Evolutionary conservation across 2,329 filamentous ascomycete genomes (phyloP).

Genomic region (Blumeria hordei): DNA sequence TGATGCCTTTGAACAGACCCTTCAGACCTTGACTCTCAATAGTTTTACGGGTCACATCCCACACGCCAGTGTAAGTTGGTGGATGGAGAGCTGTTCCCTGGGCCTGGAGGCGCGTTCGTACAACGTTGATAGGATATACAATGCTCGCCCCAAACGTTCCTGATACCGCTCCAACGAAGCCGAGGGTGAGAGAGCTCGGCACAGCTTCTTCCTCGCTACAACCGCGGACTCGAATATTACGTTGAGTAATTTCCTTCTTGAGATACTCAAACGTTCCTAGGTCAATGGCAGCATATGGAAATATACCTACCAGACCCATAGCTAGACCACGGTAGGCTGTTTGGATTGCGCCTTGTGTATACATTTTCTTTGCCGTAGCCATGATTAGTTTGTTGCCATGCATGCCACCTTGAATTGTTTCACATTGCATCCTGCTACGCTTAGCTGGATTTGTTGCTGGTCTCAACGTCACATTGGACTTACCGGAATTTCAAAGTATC

Average conservation of each 20-base stretch:
- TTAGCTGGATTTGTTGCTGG: constrained; percentile 4
- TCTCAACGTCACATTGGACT: not conserved
- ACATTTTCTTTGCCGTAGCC: constrained; percentile 72
- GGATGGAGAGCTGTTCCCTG: no score
- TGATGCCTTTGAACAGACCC: no score
- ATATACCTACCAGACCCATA: constrained; percentile 88
- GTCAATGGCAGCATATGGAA: constrained; percentile 92
- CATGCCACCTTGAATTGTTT: constrained; percentile 66
- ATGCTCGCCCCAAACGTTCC: constrained; percentile 20
- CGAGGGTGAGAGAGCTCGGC: constrained; percentile 63
- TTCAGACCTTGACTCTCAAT: no score
- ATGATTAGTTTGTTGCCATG: constrained; percentile 63
- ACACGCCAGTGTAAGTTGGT: no score
- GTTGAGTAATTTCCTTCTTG: constrained; percentile 47
- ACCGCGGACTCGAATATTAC: constrained; percentile 42
- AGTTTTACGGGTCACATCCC: no score
- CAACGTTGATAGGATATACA: no score
- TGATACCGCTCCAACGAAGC: constrained; percentile 71
- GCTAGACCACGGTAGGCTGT: constrained; percentile 80
- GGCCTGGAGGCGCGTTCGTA: no score
- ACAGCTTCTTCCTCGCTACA: constrained; percentile 64
- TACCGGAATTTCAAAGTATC: constrained; percentile 32
- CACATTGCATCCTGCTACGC: constrained; percentile 48
- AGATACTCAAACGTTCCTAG: constrained; percentile 87
- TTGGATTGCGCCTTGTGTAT: constrained; percentile 44